These are phyloP conservation scores for Discostella pseudostelligera DNA, from an alignment of 108 stramenopile species.

Conservation along the genomic window DNA sequence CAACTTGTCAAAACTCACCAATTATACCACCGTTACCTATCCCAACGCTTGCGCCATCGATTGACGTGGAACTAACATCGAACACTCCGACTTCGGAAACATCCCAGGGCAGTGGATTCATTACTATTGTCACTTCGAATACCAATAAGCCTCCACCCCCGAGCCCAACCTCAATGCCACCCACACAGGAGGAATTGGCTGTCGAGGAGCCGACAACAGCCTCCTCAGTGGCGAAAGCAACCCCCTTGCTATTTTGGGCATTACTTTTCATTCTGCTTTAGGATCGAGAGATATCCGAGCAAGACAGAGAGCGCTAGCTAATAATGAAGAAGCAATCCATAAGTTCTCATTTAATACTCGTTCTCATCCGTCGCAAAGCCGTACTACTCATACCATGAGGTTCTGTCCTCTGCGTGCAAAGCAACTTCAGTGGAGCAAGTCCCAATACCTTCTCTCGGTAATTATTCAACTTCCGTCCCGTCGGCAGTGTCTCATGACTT, in stretches of 20 bases:
- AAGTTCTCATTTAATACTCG: background rate
- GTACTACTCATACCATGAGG: slow-evolving; percentile 89
- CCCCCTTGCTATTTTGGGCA: no score
- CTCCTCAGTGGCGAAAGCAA: no score
- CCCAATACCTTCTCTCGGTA: slow-evolving; percentile 60
- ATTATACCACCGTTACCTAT: slow-evolving; percentile 5
- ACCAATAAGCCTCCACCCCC: no score
- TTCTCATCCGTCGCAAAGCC: slow-evolving; percentile 59
- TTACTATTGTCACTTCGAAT: no score
- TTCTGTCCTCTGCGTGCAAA: slow-evolving; percentile 86
- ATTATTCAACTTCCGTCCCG: slow-evolving; percentile 69
- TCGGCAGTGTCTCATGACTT: slow-evolving; percentile 82
- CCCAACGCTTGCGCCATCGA: background rate
- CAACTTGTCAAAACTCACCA: slow-evolving; percentile 25
- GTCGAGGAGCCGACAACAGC: no score
- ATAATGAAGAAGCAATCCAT: no score
- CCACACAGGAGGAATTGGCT: no score
- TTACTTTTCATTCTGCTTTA: no score
- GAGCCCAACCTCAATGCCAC: no score
- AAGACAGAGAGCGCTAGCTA: no score
- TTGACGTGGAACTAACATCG: background rate
- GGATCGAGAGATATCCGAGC: no score
- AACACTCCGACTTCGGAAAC: background rate
- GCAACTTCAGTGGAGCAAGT: slow-evolving; percentile 61
- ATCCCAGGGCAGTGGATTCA: background rate